phyloP scores from a whole-genome alignment of 192 early-diverging fungal species.

The Chytriomyces hyalinus region DNA sequence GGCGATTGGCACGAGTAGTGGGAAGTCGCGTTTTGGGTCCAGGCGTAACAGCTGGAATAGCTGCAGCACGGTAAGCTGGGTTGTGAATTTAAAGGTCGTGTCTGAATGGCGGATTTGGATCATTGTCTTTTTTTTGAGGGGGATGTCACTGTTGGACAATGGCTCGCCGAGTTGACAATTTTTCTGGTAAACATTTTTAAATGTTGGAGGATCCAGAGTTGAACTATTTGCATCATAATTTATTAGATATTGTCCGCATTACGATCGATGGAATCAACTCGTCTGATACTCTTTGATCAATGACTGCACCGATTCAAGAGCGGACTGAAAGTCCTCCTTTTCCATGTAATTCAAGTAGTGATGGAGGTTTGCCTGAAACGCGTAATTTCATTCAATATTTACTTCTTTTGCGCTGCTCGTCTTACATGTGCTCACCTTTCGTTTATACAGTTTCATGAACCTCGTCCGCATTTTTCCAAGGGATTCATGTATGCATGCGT shows the following conservation, averaged over 20 bases:
- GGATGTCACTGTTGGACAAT: background rate
- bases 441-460: slow-evolving; percentile 57
- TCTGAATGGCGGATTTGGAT: background rate
- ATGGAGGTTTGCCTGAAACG: slow-evolving; percentile 60
- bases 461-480: slow-evolving; percentile 39
- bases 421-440: slow-evolving; percentile 44
- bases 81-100: background rate
- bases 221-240: too few relatives aligned
- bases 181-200: background rate
- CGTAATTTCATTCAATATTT: slow-evolving; percentile 6
- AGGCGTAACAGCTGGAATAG: background rate
- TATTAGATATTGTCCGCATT: background rate
- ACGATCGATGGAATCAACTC: background rate
- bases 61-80: background rate
- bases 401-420: slow-evolving; percentile 8
- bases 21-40: background rate
- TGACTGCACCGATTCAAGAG: slow-evolving; percentile 5
- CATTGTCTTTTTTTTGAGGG: background rate
- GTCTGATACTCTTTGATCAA: slow-evolving; percentile 10
- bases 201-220: too few relatives aligned
- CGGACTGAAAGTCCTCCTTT: slow-evolving; percentile 43
- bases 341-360: slow-evolving; percentile 61
- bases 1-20: background rate
- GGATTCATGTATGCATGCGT: slow-evolving; percentile 48
- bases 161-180: background rate